Base-by-base conservation (phyloP, 345 rosid genomes). In the Arabidopsis suecica region DNA sequence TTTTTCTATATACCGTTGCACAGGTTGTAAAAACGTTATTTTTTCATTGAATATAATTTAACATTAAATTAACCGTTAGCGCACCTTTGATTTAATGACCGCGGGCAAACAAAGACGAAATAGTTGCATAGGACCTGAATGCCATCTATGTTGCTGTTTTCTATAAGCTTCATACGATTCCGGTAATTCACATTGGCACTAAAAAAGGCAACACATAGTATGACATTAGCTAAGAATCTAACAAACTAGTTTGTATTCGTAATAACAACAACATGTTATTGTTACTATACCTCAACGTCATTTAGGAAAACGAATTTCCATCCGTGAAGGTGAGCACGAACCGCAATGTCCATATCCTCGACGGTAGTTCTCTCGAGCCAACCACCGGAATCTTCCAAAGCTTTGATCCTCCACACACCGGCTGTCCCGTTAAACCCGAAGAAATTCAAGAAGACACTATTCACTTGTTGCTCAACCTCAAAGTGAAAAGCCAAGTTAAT, bases 281-380 rank as follows among this genome's bases (percentile, higher is more conserved):
- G 53, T n/a, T 59, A 44, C 7, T 36, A 67, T 91, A 93, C 98
- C 96, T 91, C 93, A 3, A 93, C 93, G 5, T 93, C 96, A 65
- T 91, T 89, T 40, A 93, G 88, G 82, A 88, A 93, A 73, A 91
- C 69, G 72, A 93, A 93, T 57, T 91, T 93, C 98, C 98, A 93
- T 42, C 98, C 97, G 11, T 82, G 84, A 53, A 93, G 97, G 78
- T 93, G 98, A 75, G 98, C 98, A 16, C 97, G 95, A 23, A 93
- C 97, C 22, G 98, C 98, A 72, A 93, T 88, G 78, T 93, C 98
- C 98, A 93, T 93, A 80, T 93, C 98, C 85, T 93, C 98, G 0
- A 93, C 98, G 0, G 98, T 93, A 7, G 98, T 93, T 79, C 98
- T 88, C 84, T 93, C 98, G 62, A 93, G 79, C 98, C 98, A 93